Percentiles rank a stretch among this genome's conserved stretches.
Evolutionary conservation across 1,139 yeast species (phyloP).

Genomic region (Pichia sp.): DNA sequence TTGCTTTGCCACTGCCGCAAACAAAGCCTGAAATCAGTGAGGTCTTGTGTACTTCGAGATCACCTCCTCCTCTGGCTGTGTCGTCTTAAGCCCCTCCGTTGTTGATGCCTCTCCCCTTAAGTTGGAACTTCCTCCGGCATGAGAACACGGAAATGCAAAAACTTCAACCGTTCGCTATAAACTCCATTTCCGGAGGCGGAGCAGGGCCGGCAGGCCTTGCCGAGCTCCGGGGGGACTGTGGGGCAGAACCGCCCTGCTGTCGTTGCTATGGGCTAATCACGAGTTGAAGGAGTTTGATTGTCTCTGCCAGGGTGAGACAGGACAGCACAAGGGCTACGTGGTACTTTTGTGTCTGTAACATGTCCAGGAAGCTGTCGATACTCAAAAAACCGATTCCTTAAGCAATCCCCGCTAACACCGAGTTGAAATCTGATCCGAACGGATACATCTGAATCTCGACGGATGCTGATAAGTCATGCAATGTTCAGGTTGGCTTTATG

Average conservation of each 20-base stretch:
- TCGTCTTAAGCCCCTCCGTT: not conserved
- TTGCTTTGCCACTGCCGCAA: not conserved
- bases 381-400: not conserved
- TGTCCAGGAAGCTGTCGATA: not conserved
- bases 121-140: not conserved
- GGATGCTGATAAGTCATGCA: not conserved
- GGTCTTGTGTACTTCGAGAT: not conserved
- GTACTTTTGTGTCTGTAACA: no score
- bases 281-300: not conserved
- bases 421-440: not conserved
- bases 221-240: constrained; percentile 4
- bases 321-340: no score
- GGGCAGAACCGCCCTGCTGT: not conserved
- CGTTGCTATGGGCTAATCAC: not conserved
- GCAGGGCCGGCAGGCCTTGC: constrained; percentile 1
- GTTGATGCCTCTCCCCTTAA: not conserved
- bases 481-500: not conserved
- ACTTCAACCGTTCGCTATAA: not conserved
- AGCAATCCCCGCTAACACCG: constrained; percentile 9
- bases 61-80: not conserved
- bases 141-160: not conserved
- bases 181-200: not conserved
- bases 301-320: no score
- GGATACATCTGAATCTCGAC: not conserved
- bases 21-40: not conserved